Conservation (phyloP, 2,329 filamentous ascomycete genomes). For the Fusarium dimerum region DNA sequence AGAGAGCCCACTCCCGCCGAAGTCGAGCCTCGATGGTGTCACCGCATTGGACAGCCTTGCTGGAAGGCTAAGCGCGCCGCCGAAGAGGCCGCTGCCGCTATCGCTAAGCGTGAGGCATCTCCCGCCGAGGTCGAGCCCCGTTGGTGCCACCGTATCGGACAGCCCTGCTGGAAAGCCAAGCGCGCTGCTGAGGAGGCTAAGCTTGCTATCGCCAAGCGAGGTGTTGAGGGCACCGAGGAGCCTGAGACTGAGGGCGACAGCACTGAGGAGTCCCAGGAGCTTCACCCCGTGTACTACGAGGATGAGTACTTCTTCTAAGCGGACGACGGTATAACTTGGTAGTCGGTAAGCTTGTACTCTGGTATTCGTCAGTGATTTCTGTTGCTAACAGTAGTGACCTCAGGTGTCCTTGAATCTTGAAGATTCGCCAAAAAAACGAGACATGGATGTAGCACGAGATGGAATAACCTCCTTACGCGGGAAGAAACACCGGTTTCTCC, state of each 20-base stretch:
- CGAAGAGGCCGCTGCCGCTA: slow-evolving; percentile 23
- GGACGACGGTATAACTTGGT: neutral
- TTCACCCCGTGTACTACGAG: slow-evolving; percentile 36
- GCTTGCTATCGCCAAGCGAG: slow-evolving; percentile 30
- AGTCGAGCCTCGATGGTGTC: slow-evolving; percentile 17
- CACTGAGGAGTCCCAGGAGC: slow-evolving; percentile 23
- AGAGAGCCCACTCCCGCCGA: slow-evolving; percentile 16
- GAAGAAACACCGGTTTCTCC: neutral
- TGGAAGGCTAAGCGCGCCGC: slow-evolving; percentile 29
- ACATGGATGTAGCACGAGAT: neutral
- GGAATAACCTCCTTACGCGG: neutral
- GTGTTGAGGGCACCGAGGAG: slow-evolving; percentile 7
- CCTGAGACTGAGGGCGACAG: slow-evolving; percentile 22
- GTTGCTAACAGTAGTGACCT: neutral
- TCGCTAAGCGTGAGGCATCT: slow-evolving; percentile 20
- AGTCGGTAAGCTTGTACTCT: neutral
- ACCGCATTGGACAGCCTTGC: slow-evolving; percentile 13
- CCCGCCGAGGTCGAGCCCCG: slow-evolving; percentile 24
- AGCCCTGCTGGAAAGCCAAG: slow-evolving; percentile 45
- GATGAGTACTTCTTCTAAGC: slow-evolving; percentile 7
- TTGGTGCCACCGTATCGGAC: slow-evolving; percentile 41
- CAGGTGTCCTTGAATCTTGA: neutral
- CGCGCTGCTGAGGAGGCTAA: slow-evolving; percentile 39
- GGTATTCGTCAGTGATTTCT: neutral
- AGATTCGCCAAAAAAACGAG: neutral